Evolutionary conservation across 805 yeast genomes (phyloP).

Genomic region (Metschnikowia chrysomelidarum): DNA sequence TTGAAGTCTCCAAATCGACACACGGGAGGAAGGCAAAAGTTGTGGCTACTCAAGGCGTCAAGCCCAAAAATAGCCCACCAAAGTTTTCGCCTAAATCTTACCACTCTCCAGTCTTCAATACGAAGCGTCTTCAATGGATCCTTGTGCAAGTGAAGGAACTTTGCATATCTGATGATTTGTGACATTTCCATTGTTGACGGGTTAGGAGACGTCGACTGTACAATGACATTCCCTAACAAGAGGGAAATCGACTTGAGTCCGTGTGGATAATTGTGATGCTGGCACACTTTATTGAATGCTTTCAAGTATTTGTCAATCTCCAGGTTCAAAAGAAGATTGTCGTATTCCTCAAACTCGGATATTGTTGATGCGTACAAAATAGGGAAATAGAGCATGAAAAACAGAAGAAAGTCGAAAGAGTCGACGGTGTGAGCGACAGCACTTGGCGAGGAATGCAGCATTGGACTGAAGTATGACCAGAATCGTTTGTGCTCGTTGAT

Average conservation of each 20-base stretch:
- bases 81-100: slow-evolving; percentile 53
- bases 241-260: slow-evolving; percentile 43
- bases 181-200: slow-evolving; percentile 57
- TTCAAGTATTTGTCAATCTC: slow-evolving; percentile 50
- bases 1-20: slow-evolving; percentile 53
- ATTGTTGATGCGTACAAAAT: slow-evolving; percentile 57
- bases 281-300: slow-evolving; percentile 49
- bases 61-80: slow-evolving; percentile 69
- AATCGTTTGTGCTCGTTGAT: slow-evolving; percentile 45
- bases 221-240: slow-evolving; percentile 47
- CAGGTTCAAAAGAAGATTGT: slow-evolving; percentile 43
- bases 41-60: slow-evolving; percentile 56
- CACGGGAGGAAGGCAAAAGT: slow-evolving; percentile 53
- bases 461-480: slow-evolving; percentile 39
- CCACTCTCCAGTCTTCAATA: slow-evolving; percentile 45
- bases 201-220: slow-evolving; percentile 53
- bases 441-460: slow-evolving; percentile 10
- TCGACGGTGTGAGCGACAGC: slow-evolving; percentile 18
- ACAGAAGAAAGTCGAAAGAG: slow-evolving; percentile 41
- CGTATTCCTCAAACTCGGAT: slow-evolving; percentile 57
- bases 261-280: slow-evolving; percentile 50
- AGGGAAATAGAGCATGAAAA: slow-evolving; percentile 50
- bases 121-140: slow-evolving; percentile 57
- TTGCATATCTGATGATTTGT: slow-evolving; percentile 54
- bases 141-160: slow-evolving; percentile 53